These are phyloP conservation scores for Auriscalpium orientale DNA, from an alignment of 768 basidiomycete species.

Conservation along the genomic window DNA sequence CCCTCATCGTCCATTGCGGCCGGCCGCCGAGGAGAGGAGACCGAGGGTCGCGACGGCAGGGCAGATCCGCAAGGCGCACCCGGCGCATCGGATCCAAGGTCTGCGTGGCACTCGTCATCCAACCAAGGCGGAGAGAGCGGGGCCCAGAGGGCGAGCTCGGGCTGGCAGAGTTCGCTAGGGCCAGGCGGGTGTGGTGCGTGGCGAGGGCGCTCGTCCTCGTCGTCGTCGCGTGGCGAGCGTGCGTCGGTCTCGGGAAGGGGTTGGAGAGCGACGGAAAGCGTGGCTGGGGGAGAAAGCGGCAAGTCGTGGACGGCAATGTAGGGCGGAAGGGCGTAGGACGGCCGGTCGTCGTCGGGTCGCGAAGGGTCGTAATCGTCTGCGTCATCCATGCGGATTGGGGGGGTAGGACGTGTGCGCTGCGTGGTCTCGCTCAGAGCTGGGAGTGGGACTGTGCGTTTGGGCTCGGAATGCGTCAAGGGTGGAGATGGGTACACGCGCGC, in stretches of 20 bases:
- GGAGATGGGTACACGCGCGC: slow-evolving; percentile 15
- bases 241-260: slow-evolving; percentile 6
- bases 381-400: not conserved
- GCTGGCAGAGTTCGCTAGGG: not conserved
- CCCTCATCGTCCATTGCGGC: not conserved
- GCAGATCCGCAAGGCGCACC: slow-evolving; percentile 9
- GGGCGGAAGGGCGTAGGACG: slow-evolving; percentile 5
- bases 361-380: not conserved
- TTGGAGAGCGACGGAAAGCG: slow-evolving; percentile 12
- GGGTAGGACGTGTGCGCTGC: not conserved
- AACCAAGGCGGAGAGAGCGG: not conserved
- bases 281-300: slow-evolving; percentile 14
- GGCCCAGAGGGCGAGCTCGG: not conserved
- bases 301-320: slow-evolving; percentile 4
- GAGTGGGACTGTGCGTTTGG: slow-evolving; percentile 16
- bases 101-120: not conserved
- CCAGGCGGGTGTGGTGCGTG: not conserved
- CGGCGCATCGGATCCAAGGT: not conserved
- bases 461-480: slow-evolving; percentile 15
- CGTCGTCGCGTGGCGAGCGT: not conserved
- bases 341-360: not conserved
- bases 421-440: slow-evolving; percentile 9
- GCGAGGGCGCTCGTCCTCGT: not conserved
- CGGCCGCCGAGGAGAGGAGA: slow-evolving; percentile 1
- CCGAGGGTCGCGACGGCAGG: slow-evolving; percentile 5